Evolutionary conservation across 2,329 filamentous ascomycete species (phyloP).

Genomic region (Penicillium palitans): DNA sequence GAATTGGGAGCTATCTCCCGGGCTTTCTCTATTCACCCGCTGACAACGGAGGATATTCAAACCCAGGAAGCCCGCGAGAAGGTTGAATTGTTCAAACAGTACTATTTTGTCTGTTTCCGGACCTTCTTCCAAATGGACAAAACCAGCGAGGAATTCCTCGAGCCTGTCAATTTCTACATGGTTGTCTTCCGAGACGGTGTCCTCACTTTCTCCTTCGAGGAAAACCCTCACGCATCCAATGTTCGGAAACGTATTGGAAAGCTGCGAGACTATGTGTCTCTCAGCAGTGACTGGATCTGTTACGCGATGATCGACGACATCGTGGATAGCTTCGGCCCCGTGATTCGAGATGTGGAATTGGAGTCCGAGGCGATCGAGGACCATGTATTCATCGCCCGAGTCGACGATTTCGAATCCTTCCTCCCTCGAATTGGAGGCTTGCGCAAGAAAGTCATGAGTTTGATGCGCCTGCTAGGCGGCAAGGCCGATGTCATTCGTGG

Average conservation of each 20-base stretch:
- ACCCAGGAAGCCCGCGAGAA: conserved; percentile 97
- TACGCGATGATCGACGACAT: conserved; percentile 99
- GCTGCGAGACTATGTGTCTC: conserved; percentile 88
- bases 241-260: conserved; percentile 90
- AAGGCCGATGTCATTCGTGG: conserved; percentile 98
- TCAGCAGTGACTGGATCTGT: conserved; percentile 98
- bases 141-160: conserved; percentile 77
- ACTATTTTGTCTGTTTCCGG: conserved; percentile 97
- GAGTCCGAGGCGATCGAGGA: conserved; percentile 95
- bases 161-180: conserved; percentile 95
- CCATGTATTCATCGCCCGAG: conserved; percentile 86
- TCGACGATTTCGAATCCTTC: conserved; percentile 85
- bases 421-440: conserved; percentile 84
- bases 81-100: conserved; percentile 94
- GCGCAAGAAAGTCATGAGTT: conserved; percentile 90
- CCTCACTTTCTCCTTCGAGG: conserved; percentile 88
- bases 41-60: conserved; percentile 94
- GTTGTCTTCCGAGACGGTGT: conserved; percentile 95
- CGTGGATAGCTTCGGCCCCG: conserved; percentile 89
- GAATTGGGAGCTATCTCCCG: conserved; percentile 87
- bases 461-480: conserved; percentile 89
- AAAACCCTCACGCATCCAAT: conserved; percentile 81
- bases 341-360: conserved; percentile 80
- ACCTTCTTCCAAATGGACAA: conserved; percentile 86
- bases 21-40: conserved; percentile 90